A percentile compares a stretch with the other conserved stretches of the same genome.
Conservation (phyloP, 2,329 filamentous ascomycete species). For the Gyromitra esculenta region DNA sequence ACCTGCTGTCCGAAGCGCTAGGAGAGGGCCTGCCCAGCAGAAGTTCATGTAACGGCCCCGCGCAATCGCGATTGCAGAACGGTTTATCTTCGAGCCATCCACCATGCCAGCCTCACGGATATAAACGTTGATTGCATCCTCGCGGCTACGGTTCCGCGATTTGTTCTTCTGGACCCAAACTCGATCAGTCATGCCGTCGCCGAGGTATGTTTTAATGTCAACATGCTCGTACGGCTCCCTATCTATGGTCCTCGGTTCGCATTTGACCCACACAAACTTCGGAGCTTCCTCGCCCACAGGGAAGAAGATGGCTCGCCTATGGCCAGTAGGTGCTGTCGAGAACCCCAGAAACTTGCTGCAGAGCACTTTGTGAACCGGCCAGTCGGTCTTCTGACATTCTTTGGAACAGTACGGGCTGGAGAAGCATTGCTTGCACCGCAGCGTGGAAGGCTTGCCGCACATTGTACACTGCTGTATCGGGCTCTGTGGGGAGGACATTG, state of each 20-base stretch:
- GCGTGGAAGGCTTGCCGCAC: neutral
- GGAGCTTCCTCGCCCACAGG: neutral
- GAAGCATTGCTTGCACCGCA: neutral
- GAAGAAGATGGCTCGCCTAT: constrained; percentile 13
- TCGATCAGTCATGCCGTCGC: neutral
- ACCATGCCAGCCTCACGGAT: neutral
- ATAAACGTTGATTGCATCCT: neutral
- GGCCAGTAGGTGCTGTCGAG: neutral
- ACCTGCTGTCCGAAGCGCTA: neutral
- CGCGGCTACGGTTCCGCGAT: neutral
- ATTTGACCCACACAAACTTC: constrained; percentile 9
- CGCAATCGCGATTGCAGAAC: neutral
- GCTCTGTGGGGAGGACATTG: neutral
- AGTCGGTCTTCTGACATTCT: constrained; percentile 39
- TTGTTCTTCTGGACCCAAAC: neutral
- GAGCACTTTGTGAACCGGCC: constrained; percentile 28
- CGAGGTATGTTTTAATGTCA: neutral
- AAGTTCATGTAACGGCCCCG: neutral
- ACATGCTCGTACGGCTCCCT: neutral
- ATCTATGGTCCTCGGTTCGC: neutral
- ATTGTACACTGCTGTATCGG: neutral
- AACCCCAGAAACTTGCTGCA: neutral
- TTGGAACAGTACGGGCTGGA: constrained; percentile 26
- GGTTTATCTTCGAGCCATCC: neutral
- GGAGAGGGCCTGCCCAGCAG: neutral